Evolutionary conservation across 2,329 filamentous ascomycete genomes (phyloP).

Genomic region (Pseudocercospora musae): DNA sequence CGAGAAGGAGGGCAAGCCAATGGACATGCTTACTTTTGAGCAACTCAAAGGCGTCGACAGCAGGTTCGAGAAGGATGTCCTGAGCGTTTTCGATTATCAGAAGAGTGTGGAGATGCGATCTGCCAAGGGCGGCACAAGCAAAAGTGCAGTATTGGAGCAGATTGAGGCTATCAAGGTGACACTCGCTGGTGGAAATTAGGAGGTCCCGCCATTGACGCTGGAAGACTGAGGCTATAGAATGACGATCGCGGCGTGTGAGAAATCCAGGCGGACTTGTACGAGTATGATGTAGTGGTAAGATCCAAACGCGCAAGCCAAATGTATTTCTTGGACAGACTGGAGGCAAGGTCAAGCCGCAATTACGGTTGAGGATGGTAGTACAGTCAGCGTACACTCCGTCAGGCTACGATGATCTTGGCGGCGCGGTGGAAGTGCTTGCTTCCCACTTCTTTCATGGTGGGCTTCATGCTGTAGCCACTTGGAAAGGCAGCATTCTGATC

Average conservation of each 20-base stretch:
- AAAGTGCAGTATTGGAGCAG: conserved; percentile 63
- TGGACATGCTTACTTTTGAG: conserved; percentile 65
- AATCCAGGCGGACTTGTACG: neutral
- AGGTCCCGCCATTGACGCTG: neutral
- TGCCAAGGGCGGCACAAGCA: conserved; percentile 75
- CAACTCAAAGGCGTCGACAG: conserved; percentile 66
- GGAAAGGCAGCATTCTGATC: too few species aligned
- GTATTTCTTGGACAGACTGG: neutral
- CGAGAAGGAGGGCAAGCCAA: conserved; percentile 62
- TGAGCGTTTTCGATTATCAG: conserved; percentile 74
- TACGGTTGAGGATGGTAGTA: too few species aligned
- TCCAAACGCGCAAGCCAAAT: neutral
- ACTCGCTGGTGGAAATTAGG: conserved; percentile 22
- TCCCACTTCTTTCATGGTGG: too few species aligned
- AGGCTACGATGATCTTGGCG: too few species aligned
- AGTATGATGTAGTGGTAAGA: neutral
- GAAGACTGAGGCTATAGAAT: neutral
- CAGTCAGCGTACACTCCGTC: too few species aligned
- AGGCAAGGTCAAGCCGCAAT: too few species aligned
- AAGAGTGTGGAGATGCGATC: conserved; percentile 75
- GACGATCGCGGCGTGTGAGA: neutral
- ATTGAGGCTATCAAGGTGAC: conserved; percentile 52
- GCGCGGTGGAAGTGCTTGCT: too few species aligned
- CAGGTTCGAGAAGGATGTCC: conserved; percentile 69
- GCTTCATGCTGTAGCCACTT: too few species aligned